These are phyloP conservation scores for Ceratocystis huliohia DNA, from an alignment of 2,329 filamentous ascomycete species.

Conservation along the genomic window DNA sequence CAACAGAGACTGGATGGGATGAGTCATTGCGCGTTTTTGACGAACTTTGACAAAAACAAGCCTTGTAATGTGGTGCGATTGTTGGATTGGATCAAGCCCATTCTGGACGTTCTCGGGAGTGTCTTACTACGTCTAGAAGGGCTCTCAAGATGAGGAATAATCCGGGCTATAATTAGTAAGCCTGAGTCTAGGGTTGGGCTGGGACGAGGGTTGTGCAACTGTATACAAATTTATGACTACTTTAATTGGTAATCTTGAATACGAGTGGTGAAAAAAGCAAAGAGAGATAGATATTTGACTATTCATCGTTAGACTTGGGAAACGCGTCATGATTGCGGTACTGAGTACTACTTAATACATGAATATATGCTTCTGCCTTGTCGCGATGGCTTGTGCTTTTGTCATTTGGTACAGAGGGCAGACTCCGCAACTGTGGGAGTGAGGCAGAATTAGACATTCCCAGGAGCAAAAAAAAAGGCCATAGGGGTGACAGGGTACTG, in stretches of 20 bases:
- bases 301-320: neutral
- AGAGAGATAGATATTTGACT: neutral
- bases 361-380: neutral
- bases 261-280: neutral
- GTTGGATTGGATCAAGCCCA: neutral
- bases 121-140: neutral
- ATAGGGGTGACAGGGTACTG: neutral
- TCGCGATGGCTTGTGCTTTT: slow-evolving; percentile 6
- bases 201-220: neutral
- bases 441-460: slow-evolving; percentile 5
- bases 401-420: neutral
- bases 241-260: neutral
- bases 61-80: neutral
- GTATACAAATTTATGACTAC: neutral
- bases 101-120: no score
- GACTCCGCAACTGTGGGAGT: neutral
- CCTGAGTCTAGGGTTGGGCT: neutral
- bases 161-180: neutral
- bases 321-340: neutral
- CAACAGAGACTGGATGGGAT: slow-evolving; percentile 23
- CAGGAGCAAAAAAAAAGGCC: neutral
- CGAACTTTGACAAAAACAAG: slow-evolving; percentile 31
- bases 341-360: neutral
- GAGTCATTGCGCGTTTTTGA: slow-evolving; percentile 35
- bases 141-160: neutral